Conservation (phyloP, 2,329 filamentous ascomycete species). For the Mycogone perniciosa region DNA sequence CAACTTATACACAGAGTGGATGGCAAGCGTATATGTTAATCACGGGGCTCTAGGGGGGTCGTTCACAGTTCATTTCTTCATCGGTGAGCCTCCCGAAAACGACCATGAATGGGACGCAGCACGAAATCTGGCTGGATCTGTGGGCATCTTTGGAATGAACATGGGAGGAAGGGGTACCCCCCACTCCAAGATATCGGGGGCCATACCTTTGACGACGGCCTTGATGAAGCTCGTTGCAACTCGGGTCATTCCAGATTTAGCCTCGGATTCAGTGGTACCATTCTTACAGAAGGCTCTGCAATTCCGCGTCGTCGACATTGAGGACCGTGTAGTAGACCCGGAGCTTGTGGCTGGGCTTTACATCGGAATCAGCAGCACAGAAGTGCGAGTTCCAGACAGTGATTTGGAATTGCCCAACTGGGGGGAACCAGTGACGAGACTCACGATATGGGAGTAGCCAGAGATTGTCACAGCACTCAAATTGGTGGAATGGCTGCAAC, state of each 20-base stretch:
- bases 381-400: constrained; percentile 21
- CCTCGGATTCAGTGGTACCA: constrained; percentile 30
- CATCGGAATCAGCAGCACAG: constrained; percentile 26
- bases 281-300: constrained; percentile 36
- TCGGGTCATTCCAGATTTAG: constrained; percentile 32
- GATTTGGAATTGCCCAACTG: constrained; percentile 24
- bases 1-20: constrained; percentile 55
- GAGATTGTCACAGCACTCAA: neutral
- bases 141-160: constrained; percentile 48
- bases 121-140: constrained; percentile 53
- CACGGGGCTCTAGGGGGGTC: constrained; percentile 55
- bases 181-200: constrained; percentile 37
- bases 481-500: neutral
- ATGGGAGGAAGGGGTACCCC: constrained; percentile 23
- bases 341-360: constrained; percentile 23
- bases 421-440: constrained; percentile 18
- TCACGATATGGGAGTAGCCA: constrained; percentile 20
- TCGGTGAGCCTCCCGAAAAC: constrained; percentile 47
- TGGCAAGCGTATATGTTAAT: constrained; percentile 57
- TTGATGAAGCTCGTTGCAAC: constrained; percentile 37
- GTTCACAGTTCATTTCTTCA: constrained; percentile 60
- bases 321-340: constrained; percentile 22
- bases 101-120: constrained; percentile 44
- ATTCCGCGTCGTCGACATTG: constrained; percentile 24
- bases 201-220: constrained; percentile 45